Evolutionary conservation across 2,329 filamentous ascomycete species (phyloP).

Genomic region (Cyclaneusma minus): DNA sequence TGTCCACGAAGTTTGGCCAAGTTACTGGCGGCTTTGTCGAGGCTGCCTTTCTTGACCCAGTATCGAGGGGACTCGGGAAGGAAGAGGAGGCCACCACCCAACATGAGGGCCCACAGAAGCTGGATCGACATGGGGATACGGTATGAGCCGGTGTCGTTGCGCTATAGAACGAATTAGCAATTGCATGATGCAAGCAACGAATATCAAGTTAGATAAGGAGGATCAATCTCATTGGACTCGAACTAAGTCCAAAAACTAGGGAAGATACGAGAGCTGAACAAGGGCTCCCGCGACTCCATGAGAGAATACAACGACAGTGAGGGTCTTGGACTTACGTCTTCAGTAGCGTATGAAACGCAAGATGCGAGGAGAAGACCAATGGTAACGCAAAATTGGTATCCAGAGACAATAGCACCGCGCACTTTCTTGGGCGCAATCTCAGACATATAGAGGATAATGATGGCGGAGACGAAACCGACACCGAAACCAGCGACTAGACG

Average conservation of each 20-base stretch:
- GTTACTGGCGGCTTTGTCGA: slow-evolving; percentile 45
- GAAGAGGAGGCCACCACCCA: slow-evolving; percentile 54
- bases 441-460: slow-evolving; percentile 75
- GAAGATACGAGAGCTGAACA: too few relatives aligned
- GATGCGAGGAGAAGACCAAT: slow-evolving; percentile 63
- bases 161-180: too few relatives aligned
- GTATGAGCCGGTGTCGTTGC: slow-evolving; percentile 49
- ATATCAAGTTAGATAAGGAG: too few relatives aligned
- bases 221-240: too few relatives aligned
- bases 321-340: too few relatives aligned
- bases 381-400: slow-evolving; percentile 74
- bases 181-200: too few relatives aligned
- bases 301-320: too few relatives aligned
- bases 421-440: slow-evolving; percentile 49
- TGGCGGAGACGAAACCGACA: slow-evolving; percentile 67
- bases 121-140: slow-evolving; percentile 71
- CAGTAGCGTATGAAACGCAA: slow-evolving; percentile 56
- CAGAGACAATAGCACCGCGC: slow-evolving; percentile 63
- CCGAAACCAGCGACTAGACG: slow-evolving; percentile 63
- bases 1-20: slow-evolving; percentile 62
- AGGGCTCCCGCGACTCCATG: too few relatives aligned
- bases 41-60: slow-evolving; percentile 63
- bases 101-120: slow-evolving; percentile 65
- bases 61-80: slow-evolving; percentile 78
- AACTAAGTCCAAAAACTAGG: too few relatives aligned